Evolutionary conservation across 257 asterid genomes (phyloP), one percentile per base, ranked within the genome.

Genomic region (Leonotis leonurus): DNA sequence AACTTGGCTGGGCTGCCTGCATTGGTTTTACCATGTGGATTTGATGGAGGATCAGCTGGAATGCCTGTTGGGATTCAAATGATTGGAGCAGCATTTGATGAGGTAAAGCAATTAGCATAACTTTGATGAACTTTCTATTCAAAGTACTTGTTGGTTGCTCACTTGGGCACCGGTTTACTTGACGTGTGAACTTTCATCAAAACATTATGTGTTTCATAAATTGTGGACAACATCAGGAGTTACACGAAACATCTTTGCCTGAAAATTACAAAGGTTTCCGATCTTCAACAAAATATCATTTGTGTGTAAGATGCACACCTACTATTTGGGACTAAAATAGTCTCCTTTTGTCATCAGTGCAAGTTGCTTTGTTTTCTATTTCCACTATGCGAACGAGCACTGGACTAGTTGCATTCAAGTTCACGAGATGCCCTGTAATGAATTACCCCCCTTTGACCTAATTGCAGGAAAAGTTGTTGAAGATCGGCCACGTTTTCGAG

Each of bases 1-100:
- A 93, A 93, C 87, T 79, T 89, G 86, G 95, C 97, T 73, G 99
- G 99, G 49, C 81, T 93, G 39, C 97, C 97, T 43, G 99, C 99
- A n/a, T 73, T 93, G 70, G 99, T 93, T 77, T 67, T 93, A 67
- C 97, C 99, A 0, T 93, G 99, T 81, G 99, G 99, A 63, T 78
- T 85, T 76, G 68, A 73, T 56, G 85, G 80, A 59, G 94, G 77
- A 8, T 67, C 85, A 33, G 73, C 72, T 49, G 67, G 76, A 56
- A 81, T 93, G 59, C 97, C 97, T 3, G 83, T 89, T 60, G 99
- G 99, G 44, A 27, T 87, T 67, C 99, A 93, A 80, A 85, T 93
- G 85, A 89, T 93, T 51, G 97, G 99, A 71, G 85, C 96, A 35
- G 88, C 96, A 57, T 93, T 93, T 59, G 74, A 80, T 65, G 99